A percentile compares a stretch with the other conserved stretches of the same genome.
These are phyloP conservation scores for Diaporthe sp. DNA, from an alignment of 2,329 filamentous ascomycete genomes.

Conservation along the genomic window DNA sequence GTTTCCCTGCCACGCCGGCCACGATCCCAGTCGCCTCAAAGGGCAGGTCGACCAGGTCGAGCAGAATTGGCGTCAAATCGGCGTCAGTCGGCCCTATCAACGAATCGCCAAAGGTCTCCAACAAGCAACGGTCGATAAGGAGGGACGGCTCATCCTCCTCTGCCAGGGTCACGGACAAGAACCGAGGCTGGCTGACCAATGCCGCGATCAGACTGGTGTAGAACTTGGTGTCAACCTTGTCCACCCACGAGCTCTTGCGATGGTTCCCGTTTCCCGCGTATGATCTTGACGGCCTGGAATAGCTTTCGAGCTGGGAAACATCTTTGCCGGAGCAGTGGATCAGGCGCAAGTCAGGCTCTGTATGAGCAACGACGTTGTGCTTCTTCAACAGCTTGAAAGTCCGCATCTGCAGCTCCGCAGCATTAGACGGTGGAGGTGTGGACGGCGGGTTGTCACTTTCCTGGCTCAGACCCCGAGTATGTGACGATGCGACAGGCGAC, in stretches of 20 bases:
- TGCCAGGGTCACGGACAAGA: slow-evolving; percentile 81
- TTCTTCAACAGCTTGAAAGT: slow-evolving; percentile 89
- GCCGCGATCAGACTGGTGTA: slow-evolving; percentile 75
- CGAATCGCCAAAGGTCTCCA: slow-evolving; percentile 77
- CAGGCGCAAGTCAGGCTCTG: slow-evolving; percentile 78
- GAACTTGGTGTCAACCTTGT: slow-evolving; percentile 73
- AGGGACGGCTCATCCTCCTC: slow-evolving; percentile 81
- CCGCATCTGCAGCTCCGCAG: slow-evolving; percentile 83
- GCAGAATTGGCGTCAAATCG: slow-evolving; percentile 85
- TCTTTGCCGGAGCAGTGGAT: slow-evolving; percentile 84
- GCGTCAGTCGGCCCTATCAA: slow-evolving; percentile 82
- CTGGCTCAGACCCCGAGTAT: slow-evolving; percentile 51
- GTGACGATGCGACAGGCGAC: slow-evolving; percentile 60
- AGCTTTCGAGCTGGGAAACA: slow-evolving; percentile 55
- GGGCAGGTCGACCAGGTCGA: slow-evolving; percentile 85
- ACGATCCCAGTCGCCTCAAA: slow-evolving; percentile 95
- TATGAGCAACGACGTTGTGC: slow-evolving; percentile 79
- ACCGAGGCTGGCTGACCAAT: slow-evolving; percentile 73
- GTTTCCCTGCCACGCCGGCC: slow-evolving; percentile 87
- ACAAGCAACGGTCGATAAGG: slow-evolving; percentile 77
- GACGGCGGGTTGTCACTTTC: slow-evolving; percentile 60
- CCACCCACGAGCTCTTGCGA: slow-evolving; percentile 64
- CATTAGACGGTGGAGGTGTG: slow-evolving; percentile 82
- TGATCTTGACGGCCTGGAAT: slow-evolving; percentile 52
- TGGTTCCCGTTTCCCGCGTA: slow-evolving; percentile 55